These are phyloP conservation scores for Melastoma candidum DNA, from an alignment of 441 rosid genomes.

Conservation along the genomic window DNA sequence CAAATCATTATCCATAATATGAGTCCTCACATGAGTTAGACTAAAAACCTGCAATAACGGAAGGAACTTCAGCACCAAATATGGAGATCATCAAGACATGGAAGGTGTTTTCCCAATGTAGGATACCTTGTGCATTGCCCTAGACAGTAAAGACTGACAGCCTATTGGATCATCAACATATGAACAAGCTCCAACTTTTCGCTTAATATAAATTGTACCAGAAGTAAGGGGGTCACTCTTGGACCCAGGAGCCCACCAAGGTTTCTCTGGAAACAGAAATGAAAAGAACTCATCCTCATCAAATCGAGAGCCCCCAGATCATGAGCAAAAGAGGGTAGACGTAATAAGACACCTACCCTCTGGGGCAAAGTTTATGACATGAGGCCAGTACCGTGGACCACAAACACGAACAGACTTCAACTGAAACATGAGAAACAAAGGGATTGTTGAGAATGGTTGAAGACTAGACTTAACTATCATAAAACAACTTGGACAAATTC, in stretches of 20 bases:
- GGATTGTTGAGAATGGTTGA: too few species aligned
- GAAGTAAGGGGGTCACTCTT: conserved; percentile 75
- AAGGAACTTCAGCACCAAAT: conserved; percentile 7
- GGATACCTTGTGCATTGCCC: conserved; percentile 94
- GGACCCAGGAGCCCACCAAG: conserved; percentile 83
- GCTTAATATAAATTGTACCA: conserved; percentile 82
- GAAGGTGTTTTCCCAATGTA: conserved; percentile 1
- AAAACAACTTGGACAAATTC: too few species aligned
- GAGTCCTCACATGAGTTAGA: conserved; percentile 39
- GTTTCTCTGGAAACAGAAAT: conserved; percentile 46
- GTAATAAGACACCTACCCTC: conserved; percentile 47
- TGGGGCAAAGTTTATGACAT: conserved; percentile 73
- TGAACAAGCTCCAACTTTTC: conserved; percentile 97
- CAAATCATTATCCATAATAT: conserved; percentile 31
- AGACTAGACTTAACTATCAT: too few species aligned
- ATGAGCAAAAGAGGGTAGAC: conserved; percentile 10
- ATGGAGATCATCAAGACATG: background rate
- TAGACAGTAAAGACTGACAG: conserved; percentile 84
- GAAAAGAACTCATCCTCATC: background rate
- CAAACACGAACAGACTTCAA: conserved; percentile 73
- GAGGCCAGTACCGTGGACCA: conserved; percentile 99
- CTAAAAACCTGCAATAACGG: conserved; percentile 59
- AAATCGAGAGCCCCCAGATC: conserved; percentile 1
- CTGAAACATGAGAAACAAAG: conserved; percentile 28
- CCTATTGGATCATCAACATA: conserved; percentile 96